phyloP scores from a whole-genome alignment of 1,284 basidiomycete genomes.

The Farysia itapuensis region DNA sequence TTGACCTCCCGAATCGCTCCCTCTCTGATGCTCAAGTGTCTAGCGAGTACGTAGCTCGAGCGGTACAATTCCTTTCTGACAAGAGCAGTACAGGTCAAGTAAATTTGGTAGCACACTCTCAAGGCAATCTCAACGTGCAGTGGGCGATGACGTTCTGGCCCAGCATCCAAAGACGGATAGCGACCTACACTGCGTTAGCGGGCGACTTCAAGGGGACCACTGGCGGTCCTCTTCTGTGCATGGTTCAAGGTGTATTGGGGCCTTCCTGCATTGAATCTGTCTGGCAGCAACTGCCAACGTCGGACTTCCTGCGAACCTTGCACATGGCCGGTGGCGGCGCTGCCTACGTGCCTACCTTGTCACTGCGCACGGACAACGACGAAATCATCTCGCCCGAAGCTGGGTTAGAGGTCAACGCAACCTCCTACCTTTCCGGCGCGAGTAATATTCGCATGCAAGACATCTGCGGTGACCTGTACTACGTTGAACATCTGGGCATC shows the following conservation, averaged over 20 bases:
- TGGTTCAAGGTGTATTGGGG: conserved; percentile 8
- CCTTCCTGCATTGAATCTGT: conserved; percentile 33
- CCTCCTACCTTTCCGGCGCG: conserved; percentile 19
- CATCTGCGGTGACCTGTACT: conserved; percentile 16
- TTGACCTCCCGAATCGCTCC: conserved; percentile 48
- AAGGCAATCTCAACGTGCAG: conserved; percentile 54
- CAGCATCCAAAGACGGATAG: background rate
- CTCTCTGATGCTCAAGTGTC: conserved; percentile 53
- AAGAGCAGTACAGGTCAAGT: conserved; percentile 51
- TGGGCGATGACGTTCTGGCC: conserved; percentile 49
- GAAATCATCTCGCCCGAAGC: conserved; percentile 54
- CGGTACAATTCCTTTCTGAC: conserved; percentile 43
- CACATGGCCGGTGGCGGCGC: conserved; percentile 25
- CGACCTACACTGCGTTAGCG: conserved; percentile 48
- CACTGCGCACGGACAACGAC: conserved; percentile 32
- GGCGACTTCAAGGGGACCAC: conserved; percentile 54
- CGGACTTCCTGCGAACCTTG: conserved; percentile 49
- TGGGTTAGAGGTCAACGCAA: conserved; percentile 1
- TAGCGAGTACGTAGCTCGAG: conserved; percentile 58
- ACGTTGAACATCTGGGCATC: conserved; percentile 26
- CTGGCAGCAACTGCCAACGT: conserved; percentile 48
- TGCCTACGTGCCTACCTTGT: conserved; percentile 52
- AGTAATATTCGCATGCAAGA: conserved; percentile 19
- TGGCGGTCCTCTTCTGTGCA: conserved; percentile 28
- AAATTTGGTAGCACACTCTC: conserved; percentile 56